Percentiles rank a stretch among this genome's conserved stretches.
Evolutionary conservation across 768 basidiomycete species (phyloP).

Genomic region (Favolaschia claudopus): DNA sequence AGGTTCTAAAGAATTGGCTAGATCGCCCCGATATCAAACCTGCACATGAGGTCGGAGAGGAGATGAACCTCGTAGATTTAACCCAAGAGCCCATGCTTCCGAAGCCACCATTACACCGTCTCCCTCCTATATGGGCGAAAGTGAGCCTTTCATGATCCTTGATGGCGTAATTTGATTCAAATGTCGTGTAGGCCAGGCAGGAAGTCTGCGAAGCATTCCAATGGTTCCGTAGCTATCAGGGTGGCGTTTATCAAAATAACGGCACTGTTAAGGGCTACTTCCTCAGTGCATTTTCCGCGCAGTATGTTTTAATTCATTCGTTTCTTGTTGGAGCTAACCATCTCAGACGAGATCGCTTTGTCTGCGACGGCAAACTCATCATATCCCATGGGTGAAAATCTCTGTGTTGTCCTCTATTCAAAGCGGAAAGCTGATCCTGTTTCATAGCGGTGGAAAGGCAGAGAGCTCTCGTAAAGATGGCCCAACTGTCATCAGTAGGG

Average conservation of each 20-base stretch:
- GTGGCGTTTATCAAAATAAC: slow-evolving; percentile 75
- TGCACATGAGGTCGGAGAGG: not conserved
- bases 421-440: too few species aligned
- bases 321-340: not conserved
- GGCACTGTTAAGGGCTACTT: slow-evolving; percentile 78
- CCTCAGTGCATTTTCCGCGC: slow-evolving; percentile 72
- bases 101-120: not conserved
- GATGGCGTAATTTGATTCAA: not conserved
- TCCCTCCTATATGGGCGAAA: slow-evolving; percentile 54
- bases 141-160: slow-evolving; percentile 31
- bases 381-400: slow-evolving; percentile 83
- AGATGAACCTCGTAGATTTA: not conserved
- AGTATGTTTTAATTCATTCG: slow-evolving; percentile 46
- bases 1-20: not conserved
- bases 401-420: not conserved
- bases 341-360: slow-evolving; percentile 72
- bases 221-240: slow-evolving; percentile 79
- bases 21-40: not conserved
- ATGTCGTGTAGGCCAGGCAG: slow-evolving; percentile 68
- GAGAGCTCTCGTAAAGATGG: slow-evolving; percentile 54
- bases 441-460: slow-evolving; percentile 79
- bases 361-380: slow-evolving; percentile 70
- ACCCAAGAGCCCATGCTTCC: not conserved
- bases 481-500: slow-evolving; percentile 49
- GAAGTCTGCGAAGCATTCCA: slow-evolving; percentile 84